phyloP scores from a whole-genome alignment of 2,329 filamentous ascomycete species.

The Calonectria hongkongensis region DNA sequence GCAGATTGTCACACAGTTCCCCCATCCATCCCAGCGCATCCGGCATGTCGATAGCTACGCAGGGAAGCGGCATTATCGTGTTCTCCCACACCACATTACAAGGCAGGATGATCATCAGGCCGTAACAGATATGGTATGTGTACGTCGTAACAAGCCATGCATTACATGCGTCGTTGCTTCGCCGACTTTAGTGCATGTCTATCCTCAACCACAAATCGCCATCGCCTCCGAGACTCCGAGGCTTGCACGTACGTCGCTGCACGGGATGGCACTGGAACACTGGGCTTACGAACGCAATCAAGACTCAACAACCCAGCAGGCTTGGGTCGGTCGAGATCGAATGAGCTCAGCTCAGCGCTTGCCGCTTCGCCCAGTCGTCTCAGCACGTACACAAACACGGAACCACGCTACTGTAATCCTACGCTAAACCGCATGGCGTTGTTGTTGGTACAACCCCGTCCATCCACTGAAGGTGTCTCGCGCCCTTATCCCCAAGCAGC shows the following conservation, averaged over 20 bases:
- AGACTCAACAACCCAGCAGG: constrained; percentile 24
- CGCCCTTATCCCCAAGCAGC: constrained; percentile 32
- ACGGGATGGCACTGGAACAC: constrained; percentile 25
- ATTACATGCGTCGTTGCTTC: constrained; percentile 17
- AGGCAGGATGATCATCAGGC: constrained; percentile 7
- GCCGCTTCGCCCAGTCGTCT: constrained; percentile 28
- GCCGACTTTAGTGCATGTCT: background rate
- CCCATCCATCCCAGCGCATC: constrained; percentile 14
- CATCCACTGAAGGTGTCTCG: constrained; percentile 25
- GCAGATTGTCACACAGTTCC: constrained; percentile 28
- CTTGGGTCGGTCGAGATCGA: constrained; percentile 33
- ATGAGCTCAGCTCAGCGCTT: constrained; percentile 37
- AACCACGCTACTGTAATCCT: constrained; percentile 31
- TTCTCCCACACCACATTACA: constrained; percentile 25
- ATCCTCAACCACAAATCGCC: constrained; percentile 5
- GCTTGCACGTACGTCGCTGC: constrained; percentile 4
- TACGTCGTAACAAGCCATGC: constrained; percentile 2
- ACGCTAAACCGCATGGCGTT: constrained; percentile 40
- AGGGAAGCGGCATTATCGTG: constrained; percentile 32
- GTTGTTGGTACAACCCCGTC: constrained; percentile 36
- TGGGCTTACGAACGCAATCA: constrained; percentile 31
- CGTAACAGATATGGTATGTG: constrained; percentile 18
- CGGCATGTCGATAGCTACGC: constrained; percentile 15
- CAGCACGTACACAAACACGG: constrained; percentile 31
- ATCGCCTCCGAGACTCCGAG: constrained; percentile 23